A percentile compares a stretch with the other conserved stretches of the same genome.
These are phyloP conservation scores for Pythium folliculosum DNA, from an alignment of 352 stramenopile species.

Conservation along the genomic window DNA sequence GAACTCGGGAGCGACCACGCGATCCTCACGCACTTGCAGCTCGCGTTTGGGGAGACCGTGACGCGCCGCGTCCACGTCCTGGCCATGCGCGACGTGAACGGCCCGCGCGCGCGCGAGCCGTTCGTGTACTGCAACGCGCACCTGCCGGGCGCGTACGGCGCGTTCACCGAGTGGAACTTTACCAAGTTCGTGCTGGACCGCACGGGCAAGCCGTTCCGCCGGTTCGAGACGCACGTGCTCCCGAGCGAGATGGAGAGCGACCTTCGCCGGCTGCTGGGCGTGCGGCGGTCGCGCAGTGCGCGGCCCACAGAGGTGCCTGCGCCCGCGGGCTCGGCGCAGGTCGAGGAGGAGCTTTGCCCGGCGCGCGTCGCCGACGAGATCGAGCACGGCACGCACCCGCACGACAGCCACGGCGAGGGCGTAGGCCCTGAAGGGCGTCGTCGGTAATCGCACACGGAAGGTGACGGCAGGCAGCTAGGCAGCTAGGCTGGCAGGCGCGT, in stretches of 20 bases:
- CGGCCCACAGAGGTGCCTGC: neutral
- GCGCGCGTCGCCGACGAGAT: conserved; percentile 39
- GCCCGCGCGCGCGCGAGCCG: conserved; percentile 54
- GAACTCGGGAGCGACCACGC: conserved; percentile 46
- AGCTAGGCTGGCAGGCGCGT: too few species aligned
- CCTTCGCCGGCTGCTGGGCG: conserved; percentile 34
- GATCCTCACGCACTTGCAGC: conserved; percentile 18
- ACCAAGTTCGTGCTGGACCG: conserved; percentile 66
- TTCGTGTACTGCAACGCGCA: conserved; percentile 70
- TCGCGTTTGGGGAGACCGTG: neutral
- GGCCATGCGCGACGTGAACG: conserved; percentile 75
- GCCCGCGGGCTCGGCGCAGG: neutral
- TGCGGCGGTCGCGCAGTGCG: neutral
- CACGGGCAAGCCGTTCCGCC: conserved; percentile 39
- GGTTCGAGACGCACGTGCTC: conserved; percentile 39
- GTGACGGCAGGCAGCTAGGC: too few species aligned
- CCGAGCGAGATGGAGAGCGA: conserved; percentile 44
- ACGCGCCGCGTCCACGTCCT: conserved; percentile 38
- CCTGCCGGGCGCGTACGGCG: conserved; percentile 32
- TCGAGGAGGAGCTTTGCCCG: neutral
- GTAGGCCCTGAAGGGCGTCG: neutral
- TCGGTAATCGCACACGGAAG: too few species aligned
- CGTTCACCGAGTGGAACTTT: conserved; percentile 71
- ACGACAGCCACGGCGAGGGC: neutral
- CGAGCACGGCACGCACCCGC: conserved; percentile 4